Evolutionary conservation across 192 early-diverging fungal species (phyloP).

Genomic region (Dispira simplex): DNA sequence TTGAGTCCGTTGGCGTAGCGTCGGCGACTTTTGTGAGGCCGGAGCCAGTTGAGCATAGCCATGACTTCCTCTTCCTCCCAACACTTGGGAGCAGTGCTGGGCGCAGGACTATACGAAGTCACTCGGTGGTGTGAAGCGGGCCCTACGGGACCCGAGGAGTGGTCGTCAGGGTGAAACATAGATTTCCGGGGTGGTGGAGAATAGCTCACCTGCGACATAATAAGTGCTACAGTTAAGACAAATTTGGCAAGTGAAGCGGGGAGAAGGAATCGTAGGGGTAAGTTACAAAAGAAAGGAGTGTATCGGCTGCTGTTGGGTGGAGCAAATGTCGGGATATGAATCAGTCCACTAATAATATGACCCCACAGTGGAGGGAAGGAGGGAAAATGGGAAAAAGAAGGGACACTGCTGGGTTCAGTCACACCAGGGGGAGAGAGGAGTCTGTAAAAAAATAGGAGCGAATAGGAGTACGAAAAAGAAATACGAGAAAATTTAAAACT

Average conservation of each 20-base stretch:
- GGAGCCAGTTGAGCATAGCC: constrained; percentile 6
- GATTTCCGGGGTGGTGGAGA: not conserved
- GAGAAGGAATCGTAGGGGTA: not conserved
- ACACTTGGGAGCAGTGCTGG: constrained; percentile 3
- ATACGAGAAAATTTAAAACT: no score
- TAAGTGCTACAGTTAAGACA: no score
- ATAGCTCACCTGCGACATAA: constrained; percentile 7
- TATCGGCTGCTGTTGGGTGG: no score
- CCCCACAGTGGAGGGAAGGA: no score
- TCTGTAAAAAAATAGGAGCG: no score
- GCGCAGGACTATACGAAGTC: not conserved
- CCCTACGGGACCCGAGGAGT: no score
- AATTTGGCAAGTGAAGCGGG: not conserved
- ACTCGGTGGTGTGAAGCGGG: not conserved
- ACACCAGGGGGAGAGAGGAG: no score
- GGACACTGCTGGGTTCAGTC: no score
- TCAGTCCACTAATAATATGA: no score
- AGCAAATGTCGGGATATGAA: no score
- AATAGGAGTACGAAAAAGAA: no score
- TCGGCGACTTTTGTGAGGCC: constrained; percentile 9
- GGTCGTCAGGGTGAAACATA: not conserved
- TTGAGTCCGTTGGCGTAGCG: constrained; percentile 12
- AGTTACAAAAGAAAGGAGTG: not conserved
- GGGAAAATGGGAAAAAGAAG: no score
- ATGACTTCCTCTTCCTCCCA: constrained; percentile 7